Base-by-base conservation (phyloP, 768 basidiomycete species). In the Suillus brevipes region DNA sequence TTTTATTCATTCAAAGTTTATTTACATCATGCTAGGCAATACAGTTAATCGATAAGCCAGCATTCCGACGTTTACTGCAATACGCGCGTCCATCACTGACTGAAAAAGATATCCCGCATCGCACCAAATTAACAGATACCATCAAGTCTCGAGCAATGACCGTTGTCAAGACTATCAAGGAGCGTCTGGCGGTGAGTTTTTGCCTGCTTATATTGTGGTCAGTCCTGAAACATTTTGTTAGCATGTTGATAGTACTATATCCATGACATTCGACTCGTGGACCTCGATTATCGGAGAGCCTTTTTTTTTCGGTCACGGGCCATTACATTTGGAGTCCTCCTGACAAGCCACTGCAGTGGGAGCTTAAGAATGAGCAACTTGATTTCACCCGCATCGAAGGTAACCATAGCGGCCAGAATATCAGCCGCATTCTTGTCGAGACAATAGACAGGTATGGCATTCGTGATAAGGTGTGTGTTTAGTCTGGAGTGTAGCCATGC, bases 191-290 rank as follows among this genome's bases (percentile, higher is more conserved):
- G 10, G 45, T 47, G 45, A 47, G 45, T 47, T 4, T 47, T 47
- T 2, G 5, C 45, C 43, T 45, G 2, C 43, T 45, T 45, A 45
- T 45, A 45, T 45, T 45, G 8, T 45, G 20, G 43, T 4, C 43
- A 45, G 43, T 45, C 43, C 6, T 45, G 6, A n/a, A 45, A 45
- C 20, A 45, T 45, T 20, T 45, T 4, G 4, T 45, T 45, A 47
- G 45, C n/a, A 47, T n/a, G 6, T 47, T 47, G n/a, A 47, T 4
- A 23, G n/a, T 23, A 2, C n/a, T 0, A 38, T 66, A 6, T 66
- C 49, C 12, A 38, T 66, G 20, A 69, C 65, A 1, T 69, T 70
- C 25, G 67, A 72, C 62, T 55, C 52, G 6, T 66, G 71, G 69
- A 68, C 50, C 38, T 70, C 63, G 8, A 63, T 65, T 6, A 57